A percentile compares a stretch with the other conserved stretches of the same genome.
These are phyloP conservation scores for Massariosphaeria phaeospora DNA, from an alignment of 495 filamentous ascomycete species.

Conservation along the genomic window DNA sequence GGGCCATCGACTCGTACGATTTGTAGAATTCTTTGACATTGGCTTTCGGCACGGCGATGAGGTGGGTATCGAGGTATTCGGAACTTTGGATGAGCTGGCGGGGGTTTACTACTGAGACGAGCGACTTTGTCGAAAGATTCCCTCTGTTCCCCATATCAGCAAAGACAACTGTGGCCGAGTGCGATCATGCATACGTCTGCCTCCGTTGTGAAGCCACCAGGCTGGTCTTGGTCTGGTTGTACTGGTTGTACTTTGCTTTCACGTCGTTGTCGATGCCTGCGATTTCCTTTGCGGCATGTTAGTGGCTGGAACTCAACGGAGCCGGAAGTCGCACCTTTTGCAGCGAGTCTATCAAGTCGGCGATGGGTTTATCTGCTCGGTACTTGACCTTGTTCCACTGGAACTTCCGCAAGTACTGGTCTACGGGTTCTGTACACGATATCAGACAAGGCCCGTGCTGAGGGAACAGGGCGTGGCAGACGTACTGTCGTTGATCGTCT, in stretches of 20 bases:
- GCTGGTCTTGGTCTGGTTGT: constrained; percentile 81
- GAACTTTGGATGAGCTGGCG: constrained; percentile 74
- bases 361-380: constrained; percentile 79
- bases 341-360: constrained; percentile 76
- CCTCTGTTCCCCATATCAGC: constrained; percentile 52
- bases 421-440: constrained; percentile 70
- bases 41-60: constrained; percentile 76
- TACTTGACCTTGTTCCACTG: constrained; percentile 97
- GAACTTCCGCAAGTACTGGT: constrained; percentile 85
- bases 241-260: constrained; percentile 85
- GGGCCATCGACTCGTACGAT: constrained; percentile 78
- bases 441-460: no score
- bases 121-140: constrained; percentile 89
- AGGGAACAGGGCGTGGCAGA: constrained; percentile 21
- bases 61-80: constrained; percentile 93
- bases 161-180: constrained; percentile 1
- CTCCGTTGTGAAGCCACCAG: constrained; percentile 74
- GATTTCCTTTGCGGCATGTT: constrained; percentile 57
- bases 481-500: constrained; percentile 94
- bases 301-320: not conserved
- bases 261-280: constrained; percentile 88
- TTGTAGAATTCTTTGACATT: constrained; percentile 80
- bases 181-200: constrained; percentile 72
- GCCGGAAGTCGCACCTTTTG: constrained; percentile 61
- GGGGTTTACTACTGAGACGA: constrained; percentile 80